Conservation (phyloP, 73 alveolate genomes). For the Urostyla sp. region DNA sequence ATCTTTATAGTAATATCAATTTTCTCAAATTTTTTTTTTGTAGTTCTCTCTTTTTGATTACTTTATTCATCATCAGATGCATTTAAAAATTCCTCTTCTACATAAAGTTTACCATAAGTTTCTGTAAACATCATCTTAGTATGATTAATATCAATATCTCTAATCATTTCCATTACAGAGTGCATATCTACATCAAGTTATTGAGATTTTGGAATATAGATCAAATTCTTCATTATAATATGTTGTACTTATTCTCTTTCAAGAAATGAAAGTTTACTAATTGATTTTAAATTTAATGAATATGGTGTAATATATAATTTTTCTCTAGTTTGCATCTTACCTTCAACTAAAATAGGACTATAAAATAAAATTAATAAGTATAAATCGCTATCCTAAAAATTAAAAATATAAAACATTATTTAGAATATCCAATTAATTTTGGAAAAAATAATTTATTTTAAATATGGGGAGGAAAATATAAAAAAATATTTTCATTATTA, state of each 20-base stretch:
- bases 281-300: neutral
- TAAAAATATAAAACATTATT: too few species aligned
- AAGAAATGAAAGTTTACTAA: slow-evolving; percentile 10
- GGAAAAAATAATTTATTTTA: too few species aligned
- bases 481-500: too few species aligned
- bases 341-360: neutral
- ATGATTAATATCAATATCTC: slow-evolving; percentile 37
- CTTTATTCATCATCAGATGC: neutral
- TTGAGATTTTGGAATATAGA: neutral
- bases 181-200: neutral
- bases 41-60: neutral
- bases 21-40: neutral
- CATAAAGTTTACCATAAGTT: neutral
- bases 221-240: neutral
- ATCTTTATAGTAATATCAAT: slow-evolving; percentile 16
- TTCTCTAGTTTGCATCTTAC: slow-evolving; percentile 9
- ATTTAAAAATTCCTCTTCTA: slow-evolving; percentile 5
- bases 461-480: too few species aligned
- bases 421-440: too few species aligned
- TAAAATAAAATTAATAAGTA: too few species aligned
- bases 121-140: slow-evolving; percentile 11
- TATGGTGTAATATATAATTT: slow-evolving; percentile 1
- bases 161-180: neutral
- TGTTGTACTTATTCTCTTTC: slow-evolving; percentile 6
- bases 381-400: too few species aligned